Percentiles rank a stretch among this genome's conserved stretches.
These are phyloP conservation scores for Rhizopogon sp. DNA, from an alignment of 768 basidiomycete species.

Conservation along the genomic window DNA sequence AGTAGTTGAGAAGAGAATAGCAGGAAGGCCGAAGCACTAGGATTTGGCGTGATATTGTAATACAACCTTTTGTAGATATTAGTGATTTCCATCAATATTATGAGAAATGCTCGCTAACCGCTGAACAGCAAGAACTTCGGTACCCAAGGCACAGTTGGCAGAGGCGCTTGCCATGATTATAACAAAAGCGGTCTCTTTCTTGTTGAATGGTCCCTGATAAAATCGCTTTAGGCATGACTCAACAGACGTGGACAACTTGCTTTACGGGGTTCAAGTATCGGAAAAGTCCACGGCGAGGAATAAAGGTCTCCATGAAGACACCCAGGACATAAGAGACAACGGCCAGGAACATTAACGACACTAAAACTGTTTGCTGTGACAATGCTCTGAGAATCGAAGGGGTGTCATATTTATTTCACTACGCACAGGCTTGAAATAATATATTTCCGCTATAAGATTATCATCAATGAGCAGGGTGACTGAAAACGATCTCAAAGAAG, in stretches of 20 bases:
- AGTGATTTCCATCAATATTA: neutral
- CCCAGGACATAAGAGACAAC: slow-evolving; percentile 49
- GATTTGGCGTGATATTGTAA: slow-evolving; percentile 48
- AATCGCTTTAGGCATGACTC: slow-evolving; percentile 1
- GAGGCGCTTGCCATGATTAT: slow-evolving; percentile 55
- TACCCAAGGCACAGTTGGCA: slow-evolving; percentile 47
- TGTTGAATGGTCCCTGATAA: slow-evolving; percentile 52
- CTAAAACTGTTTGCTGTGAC: slow-evolving; percentile 43
- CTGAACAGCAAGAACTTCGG: slow-evolving; percentile 51
- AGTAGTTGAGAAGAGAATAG: slow-evolving; percentile 30
- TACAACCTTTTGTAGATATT: slow-evolving; percentile 21
- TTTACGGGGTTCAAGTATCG: slow-evolving; percentile 47
- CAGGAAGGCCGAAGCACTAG: slow-evolving; percentile 39
- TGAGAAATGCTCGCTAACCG: slow-evolving; percentile 13
- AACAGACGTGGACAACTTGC: neutral
- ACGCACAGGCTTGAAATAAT: slow-evolving; percentile 48
- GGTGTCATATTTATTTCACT: neutral
- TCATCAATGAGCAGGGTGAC: slow-evolving; percentile 3
- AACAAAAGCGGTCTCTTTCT: slow-evolving; percentile 55
- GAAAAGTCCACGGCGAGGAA: slow-evolving; percentile 41
- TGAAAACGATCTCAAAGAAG: slow-evolving; percentile 5
- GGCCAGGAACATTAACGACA: slow-evolving; percentile 51
- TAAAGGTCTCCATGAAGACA: slow-evolving; percentile 37
- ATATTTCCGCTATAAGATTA: slow-evolving; percentile 38
- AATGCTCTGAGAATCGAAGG: neutral